Evolutionary conservation across 441 rosid species (phyloP).

Genomic region (Gossypium trilobum): DNA sequence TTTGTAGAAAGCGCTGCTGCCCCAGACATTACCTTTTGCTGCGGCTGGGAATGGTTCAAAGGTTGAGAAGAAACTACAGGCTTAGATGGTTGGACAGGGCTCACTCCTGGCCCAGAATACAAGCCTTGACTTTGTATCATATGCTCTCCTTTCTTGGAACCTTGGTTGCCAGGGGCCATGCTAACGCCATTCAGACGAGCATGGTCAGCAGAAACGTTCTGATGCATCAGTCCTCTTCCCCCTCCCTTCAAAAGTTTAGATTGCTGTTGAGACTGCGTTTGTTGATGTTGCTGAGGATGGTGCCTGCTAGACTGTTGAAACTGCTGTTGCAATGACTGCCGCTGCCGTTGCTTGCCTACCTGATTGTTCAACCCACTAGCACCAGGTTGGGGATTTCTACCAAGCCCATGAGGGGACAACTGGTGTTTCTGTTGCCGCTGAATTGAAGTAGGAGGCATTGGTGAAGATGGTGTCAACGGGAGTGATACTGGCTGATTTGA

Average conservation of each 20-base stretch:
- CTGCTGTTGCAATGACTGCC: slow-evolving; percentile 67
- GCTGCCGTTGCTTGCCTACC: slow-evolving; percentile 72
- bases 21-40: slow-evolving; percentile 46
- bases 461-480: slow-evolving; percentile 47
- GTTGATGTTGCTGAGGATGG: slow-evolving; percentile 79
- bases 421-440: slow-evolving; percentile 64
- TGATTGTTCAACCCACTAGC: slow-evolving; percentile 57
- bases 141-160: slow-evolving; percentile 62
- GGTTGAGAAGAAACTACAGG: slow-evolving; percentile 47
- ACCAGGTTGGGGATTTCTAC: slow-evolving; percentile 52
- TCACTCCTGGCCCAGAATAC: slow-evolving; percentile 43
- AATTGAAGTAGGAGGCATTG: slow-evolving; percentile 42
- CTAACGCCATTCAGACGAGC: slow-evolving; percentile 63
- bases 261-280: slow-evolving; percentile 52
- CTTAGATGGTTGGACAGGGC: slow-evolving; percentile 55
- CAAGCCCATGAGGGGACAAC: slow-evolving; percentile 49
- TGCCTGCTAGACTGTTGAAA: slow-evolving; percentile 73
- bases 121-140: slow-evolving; percentile 57
- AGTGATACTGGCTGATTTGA: slow-evolving; percentile 49
- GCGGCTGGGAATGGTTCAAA: slow-evolving; percentile 48
- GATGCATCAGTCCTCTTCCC: slow-evolving; percentile 69
- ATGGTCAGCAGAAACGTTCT: slow-evolving; percentile 54
- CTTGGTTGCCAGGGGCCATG: slow-evolving; percentile 47
- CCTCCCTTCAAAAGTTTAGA: slow-evolving; percentile 62
- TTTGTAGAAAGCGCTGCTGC: slow-evolving; percentile 32